Evolutionary conservation across 805 yeast genomes (phyloP).

Genomic region (Sungouiozyma ichnusensis): DNA sequence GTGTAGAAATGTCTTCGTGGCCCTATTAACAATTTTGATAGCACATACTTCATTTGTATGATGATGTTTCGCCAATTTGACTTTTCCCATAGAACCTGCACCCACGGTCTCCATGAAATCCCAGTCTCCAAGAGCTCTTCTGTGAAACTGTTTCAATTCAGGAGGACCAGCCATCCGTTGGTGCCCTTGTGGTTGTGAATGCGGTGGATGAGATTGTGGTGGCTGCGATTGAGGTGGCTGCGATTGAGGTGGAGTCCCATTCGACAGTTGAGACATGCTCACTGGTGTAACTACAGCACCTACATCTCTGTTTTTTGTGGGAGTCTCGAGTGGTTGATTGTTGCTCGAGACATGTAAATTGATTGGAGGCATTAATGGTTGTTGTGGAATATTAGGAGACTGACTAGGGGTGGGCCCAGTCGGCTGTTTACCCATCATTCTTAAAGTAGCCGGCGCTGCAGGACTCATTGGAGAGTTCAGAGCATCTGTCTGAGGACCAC

Average conservation of each 20-base stretch:
- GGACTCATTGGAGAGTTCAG: conserved; percentile 5
- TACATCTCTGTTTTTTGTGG: neutral
- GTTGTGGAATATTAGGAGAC: conserved; percentile 4
- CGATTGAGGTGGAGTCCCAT: neutral
- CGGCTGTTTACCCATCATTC: conserved; percentile 24
- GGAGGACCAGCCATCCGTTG: neutral
- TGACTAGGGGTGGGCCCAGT: conserved; percentile 4
- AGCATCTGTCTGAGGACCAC: conserved; percentile 2
- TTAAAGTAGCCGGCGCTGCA: conserved; percentile 27
- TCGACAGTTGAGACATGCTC: neutral
- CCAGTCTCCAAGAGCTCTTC: conserved; percentile 94
- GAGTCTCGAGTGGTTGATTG: neutral
- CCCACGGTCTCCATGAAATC: conserved; percentile 91
- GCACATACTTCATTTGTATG: conserved; percentile 78
- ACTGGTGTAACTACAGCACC: neutral
- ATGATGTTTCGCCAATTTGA: conserved; percentile 82
- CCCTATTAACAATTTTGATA: conserved; percentile 86
- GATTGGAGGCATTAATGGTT: conserved; percentile 6
- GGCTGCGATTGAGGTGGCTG: neutral
- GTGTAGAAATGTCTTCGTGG: conserved; percentile 64
- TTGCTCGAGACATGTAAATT: neutral
- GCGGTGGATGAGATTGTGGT: conserved; percentile 1
- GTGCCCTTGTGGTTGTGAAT: conserved; percentile 1
- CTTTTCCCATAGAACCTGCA: conserved; percentile 99
- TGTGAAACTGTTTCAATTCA: conserved; percentile 42